Conservation (phyloP, 2,329 filamentous ascomycete species). For the Lachnellula hyalina region DNA sequence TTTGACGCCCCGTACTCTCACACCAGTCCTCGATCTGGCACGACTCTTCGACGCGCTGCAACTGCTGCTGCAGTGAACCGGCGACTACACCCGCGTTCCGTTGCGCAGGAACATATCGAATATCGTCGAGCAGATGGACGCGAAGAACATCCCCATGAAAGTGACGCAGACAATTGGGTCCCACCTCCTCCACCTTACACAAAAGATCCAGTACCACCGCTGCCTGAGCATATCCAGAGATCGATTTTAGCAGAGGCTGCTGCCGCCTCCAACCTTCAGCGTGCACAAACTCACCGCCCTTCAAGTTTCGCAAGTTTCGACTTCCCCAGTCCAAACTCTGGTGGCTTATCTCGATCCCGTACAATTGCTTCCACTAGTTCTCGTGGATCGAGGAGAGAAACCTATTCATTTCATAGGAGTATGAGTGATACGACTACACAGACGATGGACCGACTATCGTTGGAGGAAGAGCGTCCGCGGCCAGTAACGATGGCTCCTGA, state of each 20-base stretch:
- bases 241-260: slow-evolving; percentile 28
- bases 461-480: slow-evolving; percentile 25
- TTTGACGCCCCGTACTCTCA: slow-evolving; percentile 70
- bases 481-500: slow-evolving; percentile 31
- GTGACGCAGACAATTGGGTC: slow-evolving; percentile 84
- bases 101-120: slow-evolving; percentile 49
- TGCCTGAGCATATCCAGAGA: slow-evolving; percentile 32
- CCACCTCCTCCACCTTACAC: slow-evolving; percentile 79
- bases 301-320: slow-evolving; percentile 21
- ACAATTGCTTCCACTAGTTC: slow-evolving; percentile 23
- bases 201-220: slow-evolving; percentile 44
- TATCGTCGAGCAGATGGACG: slow-evolving; percentile 66
- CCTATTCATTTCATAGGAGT: slow-evolving; percentile 31
- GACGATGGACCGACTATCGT: slow-evolving; percentile 19
- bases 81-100: slow-evolving; percentile 55
- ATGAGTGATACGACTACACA: slow-evolving; percentile 34
- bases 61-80: slow-evolving; percentile 72
- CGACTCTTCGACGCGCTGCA: slow-evolving; percentile 66
- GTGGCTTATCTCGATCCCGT: slow-evolving; percentile 22
- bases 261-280: slow-evolving; percentile 23
- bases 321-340: slow-evolving; percentile 21
- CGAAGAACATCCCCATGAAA: slow-evolving; percentile 74
- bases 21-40: slow-evolving; percentile 63
- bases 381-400: slow-evolving; percentile 21
- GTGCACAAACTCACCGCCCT: slow-evolving; percentile 22